Evolutionary conservation across 1,284 basidiomycete species (phyloP).

Genomic region (Naganishia albida): DNA sequence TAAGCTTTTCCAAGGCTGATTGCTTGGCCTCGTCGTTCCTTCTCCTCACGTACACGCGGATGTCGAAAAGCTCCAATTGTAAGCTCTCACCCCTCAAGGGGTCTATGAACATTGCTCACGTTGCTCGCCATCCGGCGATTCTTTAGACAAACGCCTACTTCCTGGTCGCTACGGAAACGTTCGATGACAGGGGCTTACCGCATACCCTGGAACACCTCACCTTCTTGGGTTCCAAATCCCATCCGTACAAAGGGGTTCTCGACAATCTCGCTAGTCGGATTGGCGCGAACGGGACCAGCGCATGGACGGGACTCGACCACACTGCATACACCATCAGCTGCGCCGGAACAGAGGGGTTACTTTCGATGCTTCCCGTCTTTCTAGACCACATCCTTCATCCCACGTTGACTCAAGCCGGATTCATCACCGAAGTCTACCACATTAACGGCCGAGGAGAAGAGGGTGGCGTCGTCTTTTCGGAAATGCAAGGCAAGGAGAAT

Average conservation of each 20-base stretch:
- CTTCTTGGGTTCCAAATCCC: constrained; percentile 90
- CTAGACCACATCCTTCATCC: constrained; percentile 97
- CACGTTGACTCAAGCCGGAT: constrained; percentile 86
- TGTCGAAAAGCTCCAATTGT: no score
- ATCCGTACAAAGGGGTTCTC: constrained; percentile 95
- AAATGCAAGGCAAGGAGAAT: constrained; percentile 98
- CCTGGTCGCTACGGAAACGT: constrained; percentile 89
- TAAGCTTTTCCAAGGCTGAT: no score
- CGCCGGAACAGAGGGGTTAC: constrained; percentile 91
- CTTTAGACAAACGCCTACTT: constrained; percentile 93
- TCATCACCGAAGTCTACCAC: constrained; percentile 94
- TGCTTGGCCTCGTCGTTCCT: no score
- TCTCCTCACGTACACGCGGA: no score
- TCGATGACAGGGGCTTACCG: constrained; percentile 87
- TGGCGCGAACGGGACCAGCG: constrained; percentile 85
- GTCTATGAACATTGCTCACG: no score
- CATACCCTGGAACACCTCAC: constrained; percentile 92
- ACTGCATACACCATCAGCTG: constrained; percentile 97
- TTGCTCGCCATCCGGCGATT: not conserved
- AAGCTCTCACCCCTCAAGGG: no score
- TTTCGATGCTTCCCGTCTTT: constrained; percentile 89
- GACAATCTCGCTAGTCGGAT: constrained; percentile 94
- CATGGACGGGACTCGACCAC: constrained; percentile 61
- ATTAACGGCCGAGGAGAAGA: constrained; percentile 87
- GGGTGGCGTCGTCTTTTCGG: constrained; percentile 93